Conservation (phyloP, 2,329 filamentous ascomycete genomes). For the Ascochyta fabae region DNA sequence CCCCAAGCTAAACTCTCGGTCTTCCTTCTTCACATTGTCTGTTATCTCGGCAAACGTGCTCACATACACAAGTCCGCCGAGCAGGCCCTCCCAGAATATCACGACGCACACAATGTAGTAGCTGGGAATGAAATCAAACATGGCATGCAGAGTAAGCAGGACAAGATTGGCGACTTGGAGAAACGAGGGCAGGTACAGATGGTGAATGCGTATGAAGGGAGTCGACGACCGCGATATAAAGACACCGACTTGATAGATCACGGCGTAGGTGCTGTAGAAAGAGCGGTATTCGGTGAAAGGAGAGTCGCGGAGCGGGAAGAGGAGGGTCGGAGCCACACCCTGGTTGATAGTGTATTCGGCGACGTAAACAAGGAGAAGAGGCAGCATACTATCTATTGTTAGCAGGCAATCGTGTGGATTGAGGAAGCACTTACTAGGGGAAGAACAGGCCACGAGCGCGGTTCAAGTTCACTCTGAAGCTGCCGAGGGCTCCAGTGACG, state of each 20-base stretch:
- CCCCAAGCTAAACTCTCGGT: slow-evolving; percentile 88
- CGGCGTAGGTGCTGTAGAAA: slow-evolving; percentile 94
- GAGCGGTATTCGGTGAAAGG: slow-evolving; percentile 83
- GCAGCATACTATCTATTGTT: slow-evolving; percentile 71
- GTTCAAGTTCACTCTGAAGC: slow-evolving; percentile 62
- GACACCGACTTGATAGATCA: slow-evolving; percentile 93
- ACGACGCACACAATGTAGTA: slow-evolving; percentile 86
- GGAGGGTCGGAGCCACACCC: slow-evolving; percentile 84
- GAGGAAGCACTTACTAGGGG: slow-evolving; percentile 61
- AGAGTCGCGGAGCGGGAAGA: slow-evolving; percentile 78
- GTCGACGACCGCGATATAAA: slow-evolving; percentile 93
- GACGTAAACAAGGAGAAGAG: slow-evolving; percentile 88
- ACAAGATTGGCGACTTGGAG: slow-evolving; percentile 81
- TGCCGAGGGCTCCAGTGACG: slow-evolving; percentile 25
- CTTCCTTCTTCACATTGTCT: slow-evolving; percentile 75
- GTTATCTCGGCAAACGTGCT: slow-evolving; percentile 90
- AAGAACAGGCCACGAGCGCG: slow-evolving; percentile 75
- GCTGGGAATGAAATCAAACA: slow-evolving; percentile 81
- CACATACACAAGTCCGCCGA: slow-evolving; percentile 92
- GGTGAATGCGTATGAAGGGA: slow-evolving; percentile 81
- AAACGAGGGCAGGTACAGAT: slow-evolving; percentile 80
- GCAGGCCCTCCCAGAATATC: slow-evolving; percentile 91
- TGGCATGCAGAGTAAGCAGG: slow-evolving; percentile 75
- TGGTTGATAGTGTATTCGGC: slow-evolving; percentile 98
- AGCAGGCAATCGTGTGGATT: background rate